phyloP scores from a whole-genome alignment of 805 yeast species.

The Candida ipomoeae region DNA sequence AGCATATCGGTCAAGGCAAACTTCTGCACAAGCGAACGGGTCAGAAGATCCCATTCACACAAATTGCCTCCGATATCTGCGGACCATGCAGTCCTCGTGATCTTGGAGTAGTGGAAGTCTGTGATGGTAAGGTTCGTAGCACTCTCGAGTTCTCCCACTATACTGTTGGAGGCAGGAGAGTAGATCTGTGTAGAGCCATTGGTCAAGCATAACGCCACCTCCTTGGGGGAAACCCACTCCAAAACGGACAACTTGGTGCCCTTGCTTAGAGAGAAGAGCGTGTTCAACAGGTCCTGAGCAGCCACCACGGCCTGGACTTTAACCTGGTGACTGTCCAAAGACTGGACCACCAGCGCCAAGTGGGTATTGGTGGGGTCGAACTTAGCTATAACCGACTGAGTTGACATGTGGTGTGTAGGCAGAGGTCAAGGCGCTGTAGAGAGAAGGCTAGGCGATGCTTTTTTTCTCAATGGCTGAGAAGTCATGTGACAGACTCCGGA shows the following conservation, averaged over 20 bases:
- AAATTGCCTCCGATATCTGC: constrained; percentile 56
- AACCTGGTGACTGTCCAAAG: constrained; percentile 68
- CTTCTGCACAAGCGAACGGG: constrained; percentile 38
- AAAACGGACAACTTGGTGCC: constrained; percentile 46
- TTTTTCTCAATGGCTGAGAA: constrained; percentile 4
- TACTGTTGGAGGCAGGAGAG: constrained; percentile 60
- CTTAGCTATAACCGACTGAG: constrained; percentile 37
- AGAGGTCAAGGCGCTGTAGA: background rate
- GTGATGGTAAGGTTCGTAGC: constrained; percentile 44
- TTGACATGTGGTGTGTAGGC: constrained; percentile 11
- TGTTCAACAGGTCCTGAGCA: constrained; percentile 40
- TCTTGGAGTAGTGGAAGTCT: constrained; percentile 43
- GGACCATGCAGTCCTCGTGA: constrained; percentile 50
- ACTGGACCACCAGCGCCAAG: constrained; percentile 61
- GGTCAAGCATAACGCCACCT: constrained; percentile 59
- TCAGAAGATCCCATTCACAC: constrained; percentile 57
- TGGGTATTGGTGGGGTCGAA: constrained; percentile 63
- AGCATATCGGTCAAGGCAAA: constrained; percentile 40
- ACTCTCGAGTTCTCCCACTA: constrained; percentile 49
- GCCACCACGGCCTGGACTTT: constrained; percentile 52
- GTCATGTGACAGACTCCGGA: background rate
- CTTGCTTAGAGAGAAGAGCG: constrained; percentile 51
- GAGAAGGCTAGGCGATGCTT: constrained; percentile 3
- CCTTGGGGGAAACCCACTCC: constrained; percentile 48
- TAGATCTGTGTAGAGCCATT: constrained; percentile 63